phyloP scores from a whole-genome alignment of 768 basidiomycete species.

The Brasilioporus rufonigricans region DNA sequence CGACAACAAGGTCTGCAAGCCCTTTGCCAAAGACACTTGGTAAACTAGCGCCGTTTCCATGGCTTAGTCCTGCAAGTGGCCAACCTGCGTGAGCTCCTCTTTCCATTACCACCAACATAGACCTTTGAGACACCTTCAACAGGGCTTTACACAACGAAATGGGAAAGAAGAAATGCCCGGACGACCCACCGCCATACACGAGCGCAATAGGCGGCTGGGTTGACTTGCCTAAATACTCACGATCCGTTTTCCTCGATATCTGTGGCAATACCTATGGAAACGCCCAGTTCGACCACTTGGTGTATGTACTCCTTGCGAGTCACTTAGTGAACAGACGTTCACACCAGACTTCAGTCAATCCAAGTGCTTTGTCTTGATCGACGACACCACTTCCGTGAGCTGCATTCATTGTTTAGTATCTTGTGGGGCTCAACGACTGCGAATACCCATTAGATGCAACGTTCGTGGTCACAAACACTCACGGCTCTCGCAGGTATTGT shows the following conservation, averaged over 20 bases:
- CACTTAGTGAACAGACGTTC: background rate
- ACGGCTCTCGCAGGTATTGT: constrained; percentile 14
- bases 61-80: constrained; percentile 1
- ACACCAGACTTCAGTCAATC: constrained; percentile 12
- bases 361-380: constrained; percentile 23
- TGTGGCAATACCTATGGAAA: constrained; percentile 4
- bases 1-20: background rate
- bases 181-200: constrained; percentile 15
- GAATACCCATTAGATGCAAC: constrained; percentile 15
- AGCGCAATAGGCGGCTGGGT: constrained; percentile 9
- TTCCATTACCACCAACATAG: background rate
- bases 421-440: background rate
- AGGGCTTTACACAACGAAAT: background rate
- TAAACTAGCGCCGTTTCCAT: constrained; percentile 2
- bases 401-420: background rate
- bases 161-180: background rate
- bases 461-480: constrained; percentile 21
- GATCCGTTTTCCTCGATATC: constrained; percentile 5
- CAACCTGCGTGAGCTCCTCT: constrained; percentile 10
- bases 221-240: constrained; percentile 8
- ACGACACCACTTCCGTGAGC: constrained; percentile 22
- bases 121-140: background rate
- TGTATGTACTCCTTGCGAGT: constrained; percentile 10
- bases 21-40: background rate
- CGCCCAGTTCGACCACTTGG: constrained; percentile 18